phyloP scores from a whole-genome alignment of 1,284 basidiomycete species.

The Melampsora larici-populina region DNA sequence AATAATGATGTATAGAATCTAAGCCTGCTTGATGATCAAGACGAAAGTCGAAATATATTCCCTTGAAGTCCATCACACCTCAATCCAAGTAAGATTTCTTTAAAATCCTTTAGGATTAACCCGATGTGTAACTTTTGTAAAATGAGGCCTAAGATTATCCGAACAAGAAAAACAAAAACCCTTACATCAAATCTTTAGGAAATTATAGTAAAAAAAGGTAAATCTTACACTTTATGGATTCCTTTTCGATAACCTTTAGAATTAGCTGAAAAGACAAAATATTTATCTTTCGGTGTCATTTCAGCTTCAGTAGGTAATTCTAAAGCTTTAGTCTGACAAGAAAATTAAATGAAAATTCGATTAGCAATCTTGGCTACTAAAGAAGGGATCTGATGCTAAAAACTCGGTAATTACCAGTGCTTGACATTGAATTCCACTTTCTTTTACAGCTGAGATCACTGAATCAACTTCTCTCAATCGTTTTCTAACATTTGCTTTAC shows the following conservation, averaged over 20 bases:
- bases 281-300: conserved; percentile 44
- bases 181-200: background rate
- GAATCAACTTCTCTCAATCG: conserved; percentile 43
- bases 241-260: conserved; percentile 44
- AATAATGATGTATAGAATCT: no score
- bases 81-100: background rate
- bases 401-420: conserved; percentile 16
- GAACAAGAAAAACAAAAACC: background rate
- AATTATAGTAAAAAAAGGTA: background rate
- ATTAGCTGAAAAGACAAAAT: conserved; percentile 41
- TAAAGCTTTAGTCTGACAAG: conserved; percentile 26
- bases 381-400: no score
- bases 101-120: conserved; percentile 41
- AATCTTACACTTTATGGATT: conserved; percentile 43
- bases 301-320: conserved; percentile 42
- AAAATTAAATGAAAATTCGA: background rate
- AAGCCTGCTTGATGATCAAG: no score
- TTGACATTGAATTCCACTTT: conserved; percentile 40
- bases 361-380: background rate
- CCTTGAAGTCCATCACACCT: background rate
- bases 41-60: background rate
- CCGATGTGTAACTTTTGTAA: conserved; percentile 39
- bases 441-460: conserved; percentile 37
- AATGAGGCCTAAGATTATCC: conserved; percentile 19
- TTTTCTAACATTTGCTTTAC: conserved; percentile 43